These are phyloP conservation scores for Cladosporium sp. DNA, from an alignment of 2,329 filamentous ascomycete species.

Conservation along the genomic window DNA sequence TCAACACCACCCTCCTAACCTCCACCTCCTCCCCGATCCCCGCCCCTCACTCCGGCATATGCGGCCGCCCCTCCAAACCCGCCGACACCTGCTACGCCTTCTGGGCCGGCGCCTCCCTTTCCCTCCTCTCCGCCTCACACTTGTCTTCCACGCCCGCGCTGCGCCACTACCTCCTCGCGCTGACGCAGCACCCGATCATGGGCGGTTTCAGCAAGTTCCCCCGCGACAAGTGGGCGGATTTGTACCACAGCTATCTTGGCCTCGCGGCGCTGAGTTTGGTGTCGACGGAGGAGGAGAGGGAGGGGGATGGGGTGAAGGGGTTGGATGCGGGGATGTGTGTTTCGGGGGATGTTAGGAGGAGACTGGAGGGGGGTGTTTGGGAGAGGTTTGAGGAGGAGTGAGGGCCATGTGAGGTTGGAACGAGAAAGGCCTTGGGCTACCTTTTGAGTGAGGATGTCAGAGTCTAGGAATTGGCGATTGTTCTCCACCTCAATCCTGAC, in stretches of 20 bases:
- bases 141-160: conserved; percentile 24
- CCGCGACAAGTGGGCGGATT: conserved; percentile 55
- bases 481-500: too few species aligned
- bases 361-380: conserved; percentile 24
- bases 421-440: too few species aligned
- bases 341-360: conserved; percentile 56
- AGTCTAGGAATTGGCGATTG: too few species aligned
- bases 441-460: too few species aligned
- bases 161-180: conserved; percentile 75
- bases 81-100: conserved; percentile 96
- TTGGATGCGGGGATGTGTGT: conserved; percentile 79
- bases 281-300: conserved; percentile 57
- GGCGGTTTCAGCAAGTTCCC: conserved; percentile 52
- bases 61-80: conserved; percentile 86
- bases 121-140: conserved; percentile 31
- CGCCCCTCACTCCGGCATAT: conserved; percentile 65
- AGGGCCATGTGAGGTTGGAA: too few species aligned
- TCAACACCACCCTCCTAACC: conserved; percentile 81
- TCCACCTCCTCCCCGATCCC: conserved; percentile 25
- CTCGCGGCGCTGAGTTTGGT: conserved; percentile 73
- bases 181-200: conserved; percentile 78
- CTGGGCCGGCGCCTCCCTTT: conserved; percentile 73
- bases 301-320: conserved; percentile 59
- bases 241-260: conserved; percentile 89
- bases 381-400: neutral